Base-by-base conservation (phyloP, 371 early-diverging fungal genomes). In the Amoeboaphelidium occidentale region DNA sequence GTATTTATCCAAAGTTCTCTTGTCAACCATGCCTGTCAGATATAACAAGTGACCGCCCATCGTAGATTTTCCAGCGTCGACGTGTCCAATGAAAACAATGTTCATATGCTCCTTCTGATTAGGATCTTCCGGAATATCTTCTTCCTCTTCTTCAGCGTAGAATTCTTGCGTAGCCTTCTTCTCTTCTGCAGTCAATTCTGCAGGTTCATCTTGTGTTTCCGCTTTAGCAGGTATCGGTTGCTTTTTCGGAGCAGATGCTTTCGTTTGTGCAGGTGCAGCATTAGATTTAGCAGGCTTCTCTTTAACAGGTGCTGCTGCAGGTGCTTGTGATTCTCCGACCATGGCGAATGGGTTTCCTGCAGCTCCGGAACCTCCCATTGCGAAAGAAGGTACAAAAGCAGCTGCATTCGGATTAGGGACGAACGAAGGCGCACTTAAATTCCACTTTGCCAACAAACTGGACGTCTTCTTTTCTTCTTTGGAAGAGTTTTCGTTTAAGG, bases 31-130 rank as follows among this genome's bases (percentile, higher is more conserved):
- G 28, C 88, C 93, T 20, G 96, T 84, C 25, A 89, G 63, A 56
- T 64, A 69, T 25, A 98, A 71, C 46, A 98, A 79, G 64, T 96
- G 91, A 48, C 99, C 99, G 58, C 97, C 94, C 78, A 97, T 85
- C 43, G 99, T 99, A 3, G 96, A 94, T 69, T 99, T 99, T 56
- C 99, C 99, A 56, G 98, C 97, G 78, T 99, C 99, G 59, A 99
- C 99, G 75, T 99, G 99, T 43, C 99, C 99, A 58, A 99, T 96
- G 63, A 98, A 98, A 42, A 98, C 84, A 59, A 98, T 76, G 64
- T 89, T 93, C 39, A 89, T 49, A 65, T 85, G 83, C 58, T 90
- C 89, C 65, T 89, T 96, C 56, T 74, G 23, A 14, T n/a, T n/a
- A n/a, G n/a, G n/a, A n/a, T n/a, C n/a, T n/a, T n/a, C n/a, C n/a